Percentiles rank a stretch among this genome's conserved stretches.
Evolutionary conservation across 1,284 basidiomycete genomes (phyloP).

Genomic region (Puccinia hordei): DNA sequence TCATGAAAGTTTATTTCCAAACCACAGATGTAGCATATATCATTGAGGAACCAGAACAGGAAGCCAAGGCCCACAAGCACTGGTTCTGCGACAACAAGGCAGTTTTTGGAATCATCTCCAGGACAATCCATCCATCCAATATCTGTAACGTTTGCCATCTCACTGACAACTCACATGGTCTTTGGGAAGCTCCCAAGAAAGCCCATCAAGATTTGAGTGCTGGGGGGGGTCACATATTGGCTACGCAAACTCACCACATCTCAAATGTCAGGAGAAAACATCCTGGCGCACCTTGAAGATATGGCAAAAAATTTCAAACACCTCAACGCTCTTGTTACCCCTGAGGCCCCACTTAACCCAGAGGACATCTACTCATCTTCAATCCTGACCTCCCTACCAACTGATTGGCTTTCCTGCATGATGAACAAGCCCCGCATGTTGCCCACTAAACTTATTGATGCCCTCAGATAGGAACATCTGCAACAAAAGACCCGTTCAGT

Average conservation of each 20-base stretch:
- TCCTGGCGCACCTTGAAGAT: not conserved
- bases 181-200: conserved; percentile 1
- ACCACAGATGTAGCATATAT: not conserved
- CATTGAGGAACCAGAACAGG: not conserved
- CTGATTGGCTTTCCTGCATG: conserved; percentile 5
- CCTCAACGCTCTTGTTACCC: no score
- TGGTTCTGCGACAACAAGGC: conserved; percentile 16
- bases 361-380: not conserved
- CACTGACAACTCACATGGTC: not conserved
- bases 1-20: not conserved
- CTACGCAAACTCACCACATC: not conserved
- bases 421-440: not conserved
- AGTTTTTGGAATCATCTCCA: not conserved
- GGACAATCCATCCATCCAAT: conserved; percentile 3
- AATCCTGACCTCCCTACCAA: conserved; percentile 7
- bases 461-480: not conserved
- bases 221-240: not conserved
- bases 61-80: not conserved
- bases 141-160: no score
- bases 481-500: not conserved
- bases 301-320: not conserved
- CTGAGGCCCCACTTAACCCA: no score
- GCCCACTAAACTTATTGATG: not conserved
- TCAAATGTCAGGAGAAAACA: not conserved
- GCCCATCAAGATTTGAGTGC: conserved; percentile 11